These are phyloP conservation scores for Voacanga thouarsii DNA, from an alignment of 257 asterid species.

Conservation along the genomic window DNA sequence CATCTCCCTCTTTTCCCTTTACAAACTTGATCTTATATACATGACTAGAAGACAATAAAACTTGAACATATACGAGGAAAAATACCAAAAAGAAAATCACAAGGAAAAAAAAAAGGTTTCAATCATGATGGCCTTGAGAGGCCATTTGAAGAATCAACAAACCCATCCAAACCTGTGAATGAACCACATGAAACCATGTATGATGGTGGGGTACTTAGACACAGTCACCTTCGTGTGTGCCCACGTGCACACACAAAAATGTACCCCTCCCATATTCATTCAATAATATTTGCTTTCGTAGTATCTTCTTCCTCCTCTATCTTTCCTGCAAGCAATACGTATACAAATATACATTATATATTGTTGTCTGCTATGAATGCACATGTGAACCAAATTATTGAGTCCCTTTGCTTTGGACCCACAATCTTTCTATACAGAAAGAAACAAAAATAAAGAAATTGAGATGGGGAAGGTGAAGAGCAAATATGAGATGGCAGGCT, in stretches of 20 bases:
- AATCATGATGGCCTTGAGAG: slow-evolving; percentile 19
- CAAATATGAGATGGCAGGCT: slow-evolving; percentile 8
- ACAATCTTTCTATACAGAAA: slow-evolving; percentile 30
- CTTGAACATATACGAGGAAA: slow-evolving; percentile 7
- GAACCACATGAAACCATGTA: slow-evolving; percentile 24
- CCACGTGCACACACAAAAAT: slow-evolving; percentile 39
- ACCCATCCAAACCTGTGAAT: slow-evolving; percentile 20
- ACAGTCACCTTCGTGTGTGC: slow-evolving; percentile 30
- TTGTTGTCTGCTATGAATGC: slow-evolving; percentile 27
- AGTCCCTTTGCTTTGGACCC: slow-evolving; percentile 32
- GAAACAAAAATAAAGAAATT: slow-evolving; percentile 24
- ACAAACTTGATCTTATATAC: slow-evolving; percentile 3
- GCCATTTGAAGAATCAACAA: slow-evolving; percentile 19
- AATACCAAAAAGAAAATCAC: neutral
- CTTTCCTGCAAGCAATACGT: slow-evolving; percentile 8
- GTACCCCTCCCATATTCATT: slow-evolving; percentile 20
- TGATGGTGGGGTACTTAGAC: slow-evolving; percentile 26
- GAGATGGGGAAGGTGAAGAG: neutral
- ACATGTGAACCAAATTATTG: slow-evolving; percentile 65
- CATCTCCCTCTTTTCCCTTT: slow-evolving; percentile 17
- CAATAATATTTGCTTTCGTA: neutral
- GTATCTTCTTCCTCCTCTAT: slow-evolving; percentile 4
- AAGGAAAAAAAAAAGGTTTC: slow-evolving; percentile 4
- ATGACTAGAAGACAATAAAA: slow-evolving; percentile 21
- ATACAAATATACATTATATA: slow-evolving; percentile 7